These are phyloP conservation scores for Suhomyces sp. DNA, from an alignment of 805 yeast species.

Conservation along the genomic window DNA sequence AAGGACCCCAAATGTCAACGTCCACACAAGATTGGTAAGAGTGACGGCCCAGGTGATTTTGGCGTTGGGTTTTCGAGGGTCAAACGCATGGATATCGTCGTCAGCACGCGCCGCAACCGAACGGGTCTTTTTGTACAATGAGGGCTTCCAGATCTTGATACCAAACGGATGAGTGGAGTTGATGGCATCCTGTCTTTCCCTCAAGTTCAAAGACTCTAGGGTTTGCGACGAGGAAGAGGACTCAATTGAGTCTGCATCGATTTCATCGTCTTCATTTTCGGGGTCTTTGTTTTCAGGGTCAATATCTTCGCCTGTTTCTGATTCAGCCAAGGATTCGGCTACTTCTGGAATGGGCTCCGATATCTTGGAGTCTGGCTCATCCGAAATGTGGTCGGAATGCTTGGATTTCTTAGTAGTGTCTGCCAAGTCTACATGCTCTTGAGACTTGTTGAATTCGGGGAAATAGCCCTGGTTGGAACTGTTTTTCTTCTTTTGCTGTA, in stretches of 20 bases:
- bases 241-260: slow-evolving; percentile 24
- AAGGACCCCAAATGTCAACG: slow-evolving; percentile 65
- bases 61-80: slow-evolving; percentile 41
- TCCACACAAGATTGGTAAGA: slow-evolving; percentile 72
- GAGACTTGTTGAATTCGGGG: slow-evolving; percentile 8
- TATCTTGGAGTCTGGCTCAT: not conserved
- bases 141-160: slow-evolving; percentile 98
- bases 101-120: slow-evolving; percentile 91
- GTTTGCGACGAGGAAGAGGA: slow-evolving; percentile 45
- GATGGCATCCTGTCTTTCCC: slow-evolving; percentile 94
- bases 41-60: slow-evolving; percentile 60
- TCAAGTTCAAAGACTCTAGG: slow-evolving; percentile 77
- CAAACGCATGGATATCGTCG: slow-evolving; percentile 84
- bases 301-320: slow-evolving; percentile 7
- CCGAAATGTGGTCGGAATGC: not conserved
- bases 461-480: slow-evolving; percentile 1
- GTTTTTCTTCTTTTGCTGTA: slow-evolving; percentile 21
- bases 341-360: not conserved
- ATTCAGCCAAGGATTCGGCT: not conserved
- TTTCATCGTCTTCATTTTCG: slow-evolving; percentile 19
- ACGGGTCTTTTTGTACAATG: slow-evolving; percentile 86
- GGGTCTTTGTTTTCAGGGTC: slow-evolving; percentile 14
- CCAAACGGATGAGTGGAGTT: slow-evolving; percentile 98
- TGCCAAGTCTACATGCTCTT: not conserved
- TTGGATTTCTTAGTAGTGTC: not conserved